Evolutionary conservation across 2,329 filamentous ascomycete genomes (phyloP).

Genomic region (Tolypocladium album): DNA sequence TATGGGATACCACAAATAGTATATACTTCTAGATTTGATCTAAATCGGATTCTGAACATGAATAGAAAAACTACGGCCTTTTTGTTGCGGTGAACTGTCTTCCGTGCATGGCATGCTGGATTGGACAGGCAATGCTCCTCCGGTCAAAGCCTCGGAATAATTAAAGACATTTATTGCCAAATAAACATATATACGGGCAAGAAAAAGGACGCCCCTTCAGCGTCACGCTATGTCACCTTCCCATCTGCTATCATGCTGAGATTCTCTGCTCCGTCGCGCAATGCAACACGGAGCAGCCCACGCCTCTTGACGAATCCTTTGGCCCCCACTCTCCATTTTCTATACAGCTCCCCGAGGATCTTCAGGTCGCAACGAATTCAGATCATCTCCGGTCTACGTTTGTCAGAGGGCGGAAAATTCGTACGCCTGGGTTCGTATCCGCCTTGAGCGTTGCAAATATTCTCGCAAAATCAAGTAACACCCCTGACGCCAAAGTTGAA

Average conservation of each 20-base stretch:
- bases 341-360: neutral
- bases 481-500: neutral
- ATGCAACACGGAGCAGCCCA: neutral
- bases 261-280: neutral
- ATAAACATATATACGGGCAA: slow-evolving; percentile 7
- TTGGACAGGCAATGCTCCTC: neutral
- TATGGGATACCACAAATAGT: neutral
- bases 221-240: slow-evolving; percentile 3
- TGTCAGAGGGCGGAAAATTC: neutral
- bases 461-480: neutral
- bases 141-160: neutral
- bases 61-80: neutral
- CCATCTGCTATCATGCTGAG: neutral
- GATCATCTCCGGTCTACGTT: neutral
- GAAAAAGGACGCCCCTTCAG: slow-evolving; percentile 5
- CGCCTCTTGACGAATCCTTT: neutral
- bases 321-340: neutral
- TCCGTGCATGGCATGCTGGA: neutral
- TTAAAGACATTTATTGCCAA: neutral
- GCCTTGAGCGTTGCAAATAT: neutral
- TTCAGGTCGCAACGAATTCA: neutral
- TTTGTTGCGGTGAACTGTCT: neutral
- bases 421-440: neutral
- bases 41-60: neutral
- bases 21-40: neutral